Evolutionary conservation across 352 stramenopile genomes (phyloP), one percentile per base, ranked within the genome.

Genomic region (Pythium insidiosum): DNA sequence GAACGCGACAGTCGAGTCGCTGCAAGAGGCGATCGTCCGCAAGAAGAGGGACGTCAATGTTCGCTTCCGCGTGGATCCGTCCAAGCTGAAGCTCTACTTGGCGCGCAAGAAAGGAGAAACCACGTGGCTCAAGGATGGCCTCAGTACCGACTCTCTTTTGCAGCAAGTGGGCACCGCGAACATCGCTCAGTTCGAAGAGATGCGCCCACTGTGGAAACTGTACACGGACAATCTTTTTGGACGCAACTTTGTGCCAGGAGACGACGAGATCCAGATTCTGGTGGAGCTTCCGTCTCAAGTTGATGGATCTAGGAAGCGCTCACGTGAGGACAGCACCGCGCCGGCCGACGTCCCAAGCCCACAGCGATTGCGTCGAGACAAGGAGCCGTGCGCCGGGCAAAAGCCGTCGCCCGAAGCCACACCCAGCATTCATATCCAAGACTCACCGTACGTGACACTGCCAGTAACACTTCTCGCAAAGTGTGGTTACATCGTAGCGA

Each of bases 11-110:
- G 34, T 39, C 11, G 34, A 20, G 16, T 9, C 34, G 34, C 34
- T 39, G 34, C 34, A 39, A n/a, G 16, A 39, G 34, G 34, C 34
- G 11, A 39, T 39, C 18, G 34, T 39, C 6, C 6, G 26, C 19
- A 28, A 43, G 38, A 43, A 43, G 38, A 43, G 26, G 26, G 38
- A 43, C 21, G 38, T 43, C 38, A 43, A 43, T 29, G 20, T 10
- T 43, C 38, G 34, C 34, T 39, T 39, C 34, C 11, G 16, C 6
- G 34, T 39, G 11, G 34, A 39, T 20, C 34, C 34, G 6, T 6
- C 34, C 34, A 39, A 6, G 12, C 18, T 39, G 34, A 39, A 6
- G 34, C 34, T 39, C 6, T 39, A 39, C 34, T 39, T 39, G 34
- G 34, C 34, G 34, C 12, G 34, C 6, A 39, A 39, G 34, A 19